Percentiles rank a stretch among this genome's conserved stretches.
Conservation (phyloP, 768 basidiomycete genomes). For the Neoboletus subvelutipes region DNA sequence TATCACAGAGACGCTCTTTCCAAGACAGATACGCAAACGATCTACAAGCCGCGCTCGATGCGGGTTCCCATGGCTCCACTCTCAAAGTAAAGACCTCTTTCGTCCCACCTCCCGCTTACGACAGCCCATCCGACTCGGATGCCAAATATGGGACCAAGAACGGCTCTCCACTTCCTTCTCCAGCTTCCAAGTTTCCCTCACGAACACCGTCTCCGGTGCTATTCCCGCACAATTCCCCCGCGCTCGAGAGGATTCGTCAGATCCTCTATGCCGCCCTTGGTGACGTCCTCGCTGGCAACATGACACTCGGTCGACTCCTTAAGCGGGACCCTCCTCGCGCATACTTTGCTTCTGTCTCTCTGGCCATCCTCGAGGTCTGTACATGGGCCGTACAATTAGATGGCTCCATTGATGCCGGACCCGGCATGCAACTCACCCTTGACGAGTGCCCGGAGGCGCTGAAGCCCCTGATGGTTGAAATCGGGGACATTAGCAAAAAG, state of each 20-base stretch:
- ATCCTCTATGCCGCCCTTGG: constrained; percentile 82
- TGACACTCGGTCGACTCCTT: constrained; percentile 55
- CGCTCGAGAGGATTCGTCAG: constrained; percentile 79
- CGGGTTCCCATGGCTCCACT: constrained; percentile 40
- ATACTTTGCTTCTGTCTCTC: constrained; percentile 74
- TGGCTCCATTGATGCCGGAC: constrained; percentile 48
- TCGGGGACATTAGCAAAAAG: constrained; percentile 51
- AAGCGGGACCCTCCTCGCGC: constrained; percentile 66
- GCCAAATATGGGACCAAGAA: constrained; percentile 12
- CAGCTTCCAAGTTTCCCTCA: constrained; percentile 35
- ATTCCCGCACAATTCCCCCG: constrained; percentile 38
- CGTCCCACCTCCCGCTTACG: constrained; percentile 70
- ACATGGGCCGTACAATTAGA: constrained; percentile 46
- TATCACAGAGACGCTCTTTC: constrained; percentile 80
- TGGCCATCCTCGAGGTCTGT: constrained; percentile 71
- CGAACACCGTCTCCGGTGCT: constrained; percentile 51
- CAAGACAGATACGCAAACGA: constrained; percentile 76
- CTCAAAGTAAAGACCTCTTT: constrained; percentile 55
- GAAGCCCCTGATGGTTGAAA: constrained; percentile 68
- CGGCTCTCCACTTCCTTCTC: constrained; percentile 12
- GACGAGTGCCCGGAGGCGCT: constrained; percentile 61
- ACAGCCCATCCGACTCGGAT: constrained; percentile 28
- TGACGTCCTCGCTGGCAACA: constrained; percentile 59
- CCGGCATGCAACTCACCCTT: constrained; percentile 56
- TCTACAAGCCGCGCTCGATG: constrained; percentile 77